Evolutionary conservation across 768 basidiomycete genomes (phyloP), one percentile per base, ranked within the genome.

Genomic region (Phanerodontia chrysosporium): DNA sequence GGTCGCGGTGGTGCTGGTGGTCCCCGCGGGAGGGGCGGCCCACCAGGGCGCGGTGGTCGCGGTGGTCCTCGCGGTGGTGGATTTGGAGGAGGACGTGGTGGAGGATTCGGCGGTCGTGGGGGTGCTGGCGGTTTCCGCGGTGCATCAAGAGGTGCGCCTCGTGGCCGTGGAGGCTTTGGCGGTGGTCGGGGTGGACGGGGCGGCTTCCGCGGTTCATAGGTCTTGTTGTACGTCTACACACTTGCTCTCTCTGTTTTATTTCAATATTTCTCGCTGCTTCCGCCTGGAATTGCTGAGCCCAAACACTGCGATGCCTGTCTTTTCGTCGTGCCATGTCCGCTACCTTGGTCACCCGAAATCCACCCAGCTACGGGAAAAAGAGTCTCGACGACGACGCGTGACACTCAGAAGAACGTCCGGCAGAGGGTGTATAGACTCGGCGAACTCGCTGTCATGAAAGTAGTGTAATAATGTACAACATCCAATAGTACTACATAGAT

Each of bases 131-230:
- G 58, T 16, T 49, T 45, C 10, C 45, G 63, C 12, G 70, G 72
- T 8, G 71, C 68, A 51, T 66, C 69, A 25, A 65, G 74, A 45
- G 72, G 76, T 42, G 69, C 62, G 28, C 58, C 61, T 35, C 63
- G 66, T 10, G 60, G 67, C 58, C 73, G 74, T 8, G 69, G 72
- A 18, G 62, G 67, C 18, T 59, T 67, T 0, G 66, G 72, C n/a
- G 72, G 76, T 45, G 73, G 77, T 24, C 57, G 60, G 22, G 77
- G 79, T 42, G 72, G 76, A 30, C 71, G 81, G 51, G 80, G 81
- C 3, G 78, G 78, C 16, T 78, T 78, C 63, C 71, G 80, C 45
- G 77, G 82, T 7, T 82, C 74, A 70, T 82, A 74, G 70, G 10
- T 55, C 62, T 45, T 59, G 55, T 60, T 25, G 52, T 42, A 53